Conservation (phyloP, 2,329 filamentous ascomycete species). For the Calonectria pseudoreteaudii region DNA sequence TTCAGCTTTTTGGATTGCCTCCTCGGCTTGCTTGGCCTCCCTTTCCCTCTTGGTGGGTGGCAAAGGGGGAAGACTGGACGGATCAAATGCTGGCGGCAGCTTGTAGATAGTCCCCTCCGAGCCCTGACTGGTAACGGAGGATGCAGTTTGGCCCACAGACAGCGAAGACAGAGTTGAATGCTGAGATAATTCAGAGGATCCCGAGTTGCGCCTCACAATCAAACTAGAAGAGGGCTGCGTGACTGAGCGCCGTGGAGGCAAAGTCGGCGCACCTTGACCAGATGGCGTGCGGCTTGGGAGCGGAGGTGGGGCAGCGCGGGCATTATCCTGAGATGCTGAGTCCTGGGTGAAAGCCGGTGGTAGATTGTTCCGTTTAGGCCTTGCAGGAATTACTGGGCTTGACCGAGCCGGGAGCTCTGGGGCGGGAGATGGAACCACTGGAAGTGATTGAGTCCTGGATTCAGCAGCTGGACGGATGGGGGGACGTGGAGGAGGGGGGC, state of each 20-base stretch:
- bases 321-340: constrained; percentile 26
- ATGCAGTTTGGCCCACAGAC: constrained; percentile 59
- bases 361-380: constrained; percentile 32
- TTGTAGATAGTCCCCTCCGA: constrained; percentile 60
- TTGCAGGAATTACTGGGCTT: constrained; percentile 35
- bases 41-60: constrained; percentile 67
- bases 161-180: constrained; percentile 65
- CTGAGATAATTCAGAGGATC: constrained; percentile 68
- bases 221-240: constrained; percentile 53
- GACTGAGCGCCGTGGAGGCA: constrained; percentile 64
- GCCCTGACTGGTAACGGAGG: constrained; percentile 61
- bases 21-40: constrained; percentile 56
- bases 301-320: constrained; percentile 46
- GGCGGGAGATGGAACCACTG: constrained; percentile 47
- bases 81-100: constrained; percentile 67
- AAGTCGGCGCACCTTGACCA: constrained; percentile 55
- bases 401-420: constrained; percentile 26
- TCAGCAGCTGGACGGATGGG: constrained; percentile 55
- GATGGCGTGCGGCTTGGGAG: constrained; percentile 49
- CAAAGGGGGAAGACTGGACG: constrained; percentile 67
- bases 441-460: constrained; percentile 50
- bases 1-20: constrained; percentile 28
- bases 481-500: constrained; percentile 52
- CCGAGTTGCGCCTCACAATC: constrained; percentile 63
- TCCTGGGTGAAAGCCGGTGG: constrained; percentile 22